A percentile compares a stretch with the other conserved stretches of the same genome.
Evolutionary conservation across 2,329 filamentous ascomycete genomes (phyloP).

Genomic region (Chaetomium sp.): DNA sequence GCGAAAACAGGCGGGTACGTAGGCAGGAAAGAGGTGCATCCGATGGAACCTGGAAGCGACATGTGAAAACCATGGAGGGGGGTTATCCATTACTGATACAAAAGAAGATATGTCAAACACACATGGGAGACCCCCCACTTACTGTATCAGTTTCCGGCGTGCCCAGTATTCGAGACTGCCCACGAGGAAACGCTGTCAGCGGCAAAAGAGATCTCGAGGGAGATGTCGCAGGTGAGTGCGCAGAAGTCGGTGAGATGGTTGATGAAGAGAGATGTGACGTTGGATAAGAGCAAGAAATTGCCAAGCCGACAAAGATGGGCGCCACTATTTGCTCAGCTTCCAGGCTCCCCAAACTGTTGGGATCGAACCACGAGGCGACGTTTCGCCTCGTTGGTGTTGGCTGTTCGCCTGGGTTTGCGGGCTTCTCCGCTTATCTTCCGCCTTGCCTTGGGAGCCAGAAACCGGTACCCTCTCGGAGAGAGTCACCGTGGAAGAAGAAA

Average conservation of each 20-base stretch:
- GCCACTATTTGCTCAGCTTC: constrained; percentile 9
- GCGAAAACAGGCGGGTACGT: background rate
- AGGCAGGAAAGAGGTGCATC: background rate
- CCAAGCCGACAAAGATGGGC: constrained; percentile 13
- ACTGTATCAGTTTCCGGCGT: background rate
- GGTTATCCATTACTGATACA: background rate
- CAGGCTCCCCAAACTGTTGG: background rate
- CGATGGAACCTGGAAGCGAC: background rate
- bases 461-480: background rate
- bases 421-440: background rate
- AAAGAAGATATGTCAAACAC: background rate
- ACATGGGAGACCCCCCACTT: background rate
- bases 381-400: background rate
- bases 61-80: background rate
- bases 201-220: constrained; percentile 28
- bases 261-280: background rate
- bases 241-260: constrained; percentile 33
- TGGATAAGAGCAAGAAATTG: constrained; percentile 5
- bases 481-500: background rate
- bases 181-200: constrained; percentile 17
- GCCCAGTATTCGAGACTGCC: background rate
- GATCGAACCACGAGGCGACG: background rate
- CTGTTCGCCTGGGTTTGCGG: background rate
- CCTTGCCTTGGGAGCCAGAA: background rate
- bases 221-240: constrained; percentile 26